phyloP scores from a whole-genome alignment of 2,329 filamentous ascomycete genomes.

The Aspergillus terreus region DNA sequence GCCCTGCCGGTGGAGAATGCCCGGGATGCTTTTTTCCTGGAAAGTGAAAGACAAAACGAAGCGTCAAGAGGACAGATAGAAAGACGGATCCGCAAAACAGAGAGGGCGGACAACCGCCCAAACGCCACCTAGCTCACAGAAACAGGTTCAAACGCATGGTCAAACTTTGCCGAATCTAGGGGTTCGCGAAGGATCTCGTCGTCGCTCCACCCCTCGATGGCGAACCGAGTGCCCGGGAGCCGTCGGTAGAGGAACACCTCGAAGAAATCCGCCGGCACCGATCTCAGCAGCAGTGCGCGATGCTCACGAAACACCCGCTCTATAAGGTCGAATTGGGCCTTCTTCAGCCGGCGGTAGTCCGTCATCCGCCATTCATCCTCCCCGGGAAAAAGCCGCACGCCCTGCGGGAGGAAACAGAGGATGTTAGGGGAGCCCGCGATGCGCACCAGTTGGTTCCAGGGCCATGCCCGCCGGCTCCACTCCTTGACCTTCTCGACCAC shows the following conservation, averaged over 20 bases:
- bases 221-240: not conserved
- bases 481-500: not conserved
- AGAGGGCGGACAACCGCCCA: not conserved
- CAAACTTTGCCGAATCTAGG: not conserved
- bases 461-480: not conserved
- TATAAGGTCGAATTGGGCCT: not conserved
- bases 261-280: not conserved
- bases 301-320: not conserved
- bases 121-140: not conserved
- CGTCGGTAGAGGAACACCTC: not conserved
- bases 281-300: not conserved
- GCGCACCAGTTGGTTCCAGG: not conserved
- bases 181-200: not conserved
- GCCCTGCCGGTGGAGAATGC: not conserved
- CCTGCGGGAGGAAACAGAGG: not conserved
- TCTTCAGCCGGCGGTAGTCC: not conserved
- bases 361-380: not conserved
- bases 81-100: not conserved
- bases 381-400: not conserved
- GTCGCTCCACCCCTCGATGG: not conserved
- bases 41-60: not conserved
- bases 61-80: not conserved
- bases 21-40: not conserved
- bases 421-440: not conserved
- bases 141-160: not conserved